Conservation (phyloP, 495 filamentous ascomycete genomes). For the Aspergillus cavernicola region DNA sequence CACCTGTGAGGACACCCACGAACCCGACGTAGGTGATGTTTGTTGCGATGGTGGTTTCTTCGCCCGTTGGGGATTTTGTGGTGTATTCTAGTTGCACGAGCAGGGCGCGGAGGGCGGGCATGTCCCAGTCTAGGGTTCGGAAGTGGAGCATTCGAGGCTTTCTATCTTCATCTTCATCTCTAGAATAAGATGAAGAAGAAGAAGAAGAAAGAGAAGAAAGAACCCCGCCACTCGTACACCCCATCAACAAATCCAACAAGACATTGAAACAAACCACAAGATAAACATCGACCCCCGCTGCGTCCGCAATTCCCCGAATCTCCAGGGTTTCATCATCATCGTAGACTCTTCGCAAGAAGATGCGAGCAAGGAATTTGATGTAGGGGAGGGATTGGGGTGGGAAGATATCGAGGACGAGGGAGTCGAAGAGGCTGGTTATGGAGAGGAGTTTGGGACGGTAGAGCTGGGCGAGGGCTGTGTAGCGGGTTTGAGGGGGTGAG, state of each 20-base stretch:
- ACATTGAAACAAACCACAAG: constrained; percentile 60
- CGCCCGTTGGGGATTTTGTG: constrained; percentile 19
- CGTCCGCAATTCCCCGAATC: constrained; percentile 52
- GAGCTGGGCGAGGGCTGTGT: constrained; percentile 42
- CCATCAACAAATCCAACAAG: constrained; percentile 60
- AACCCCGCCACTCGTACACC: constrained; percentile 60
- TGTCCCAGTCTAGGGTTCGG: constrained; percentile 64
- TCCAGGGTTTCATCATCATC: constrained; percentile 58
- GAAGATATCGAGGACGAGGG: constrained; percentile 26
- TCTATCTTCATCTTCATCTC: constrained; percentile 1
- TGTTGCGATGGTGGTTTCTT: constrained; percentile 44
- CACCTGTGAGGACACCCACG: constrained; percentile 59
- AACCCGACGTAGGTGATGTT: constrained; percentile 62
- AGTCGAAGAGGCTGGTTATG: constrained; percentile 48
- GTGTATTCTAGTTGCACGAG: constrained; percentile 55
- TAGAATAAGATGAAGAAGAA: too few species aligned
- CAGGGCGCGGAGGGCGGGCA: constrained; percentile 54
- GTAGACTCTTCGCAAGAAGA: constrained; percentile 48
- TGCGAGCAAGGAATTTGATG: constrained; percentile 35
- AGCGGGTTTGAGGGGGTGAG: constrained; percentile 52
- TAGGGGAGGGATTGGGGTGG: constrained; percentile 22
- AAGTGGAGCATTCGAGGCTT: constrained; percentile 55
- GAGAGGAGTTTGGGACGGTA: constrained; percentile 39
- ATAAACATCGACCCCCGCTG: constrained; percentile 53
- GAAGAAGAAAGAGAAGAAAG: constrained; percentile 8